Conservation (phyloP, 1,284 basidiomycete species). For the Heliocybe sulcata region DNA sequence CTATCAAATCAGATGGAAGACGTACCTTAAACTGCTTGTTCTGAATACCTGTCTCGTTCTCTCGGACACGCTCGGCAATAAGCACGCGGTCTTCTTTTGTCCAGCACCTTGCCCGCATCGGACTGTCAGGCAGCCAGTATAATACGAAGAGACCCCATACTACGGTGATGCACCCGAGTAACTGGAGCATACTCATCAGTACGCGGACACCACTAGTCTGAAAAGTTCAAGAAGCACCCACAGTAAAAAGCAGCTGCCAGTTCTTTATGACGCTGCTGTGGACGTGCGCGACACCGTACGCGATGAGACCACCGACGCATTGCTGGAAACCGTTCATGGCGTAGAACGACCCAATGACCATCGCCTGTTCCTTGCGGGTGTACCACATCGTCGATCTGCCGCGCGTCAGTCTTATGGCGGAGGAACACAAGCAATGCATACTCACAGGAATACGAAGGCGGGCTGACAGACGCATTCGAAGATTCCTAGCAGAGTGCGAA, state of each 20-base stretch:
- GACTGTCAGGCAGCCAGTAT: slow-evolving; percentile 45
- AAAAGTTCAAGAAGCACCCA: too few species aligned
- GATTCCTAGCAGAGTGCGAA: slow-evolving; percentile 40
- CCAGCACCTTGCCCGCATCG: slow-evolving; percentile 41
- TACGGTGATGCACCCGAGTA: slow-evolving; percentile 37
- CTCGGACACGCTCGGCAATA: slow-evolving; percentile 46
- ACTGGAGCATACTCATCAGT: slow-evolving; percentile 15
- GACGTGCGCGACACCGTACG: slow-evolving; percentile 42
- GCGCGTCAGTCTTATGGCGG: not conserved
- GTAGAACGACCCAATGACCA: slow-evolving; percentile 42
- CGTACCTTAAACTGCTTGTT: slow-evolving; percentile 44
- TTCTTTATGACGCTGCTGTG: slow-evolving; percentile 33
- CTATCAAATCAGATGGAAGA: not conserved
- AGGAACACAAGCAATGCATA: not conserved
- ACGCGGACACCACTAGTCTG: too few species aligned
- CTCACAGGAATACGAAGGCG: slow-evolving; percentile 31
- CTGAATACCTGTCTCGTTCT: slow-evolving; percentile 49
- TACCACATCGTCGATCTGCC: slow-evolving; percentile 45
- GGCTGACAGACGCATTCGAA: slow-evolving; percentile 47
- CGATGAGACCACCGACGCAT: slow-evolving; percentile 43
- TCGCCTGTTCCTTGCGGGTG: slow-evolving; percentile 40
- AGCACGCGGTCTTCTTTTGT: slow-evolving; percentile 40
- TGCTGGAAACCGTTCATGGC: slow-evolving; percentile 48
- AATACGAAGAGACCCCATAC: slow-evolving; percentile 42
- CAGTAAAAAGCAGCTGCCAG: slow-evolving; percentile 46